Evolutionary conservation across 176 grass and related monocot species (phyloP), one percentile per base, ranked within the genome.

Genomic region (Dactylis glomerata): DNA sequence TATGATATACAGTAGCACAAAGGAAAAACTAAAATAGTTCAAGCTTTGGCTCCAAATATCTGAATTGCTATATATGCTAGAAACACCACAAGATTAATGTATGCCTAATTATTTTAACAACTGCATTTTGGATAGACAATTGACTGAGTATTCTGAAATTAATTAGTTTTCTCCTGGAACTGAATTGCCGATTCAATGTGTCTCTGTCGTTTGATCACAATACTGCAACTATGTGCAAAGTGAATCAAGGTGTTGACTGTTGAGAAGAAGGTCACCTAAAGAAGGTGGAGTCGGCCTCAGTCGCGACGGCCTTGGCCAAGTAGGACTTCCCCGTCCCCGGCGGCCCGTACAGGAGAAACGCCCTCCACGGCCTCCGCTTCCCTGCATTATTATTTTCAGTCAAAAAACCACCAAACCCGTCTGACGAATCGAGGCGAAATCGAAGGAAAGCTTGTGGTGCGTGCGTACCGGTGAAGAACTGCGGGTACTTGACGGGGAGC

Each of bases 241-340:
- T 41, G n/a, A 41, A 40, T 77, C 33, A 16, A 13, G 6, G 14
- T 64, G 2, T 15, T 17, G 63, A 36, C 14, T 36, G 7, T 17
- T 36, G 63, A 20, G 6, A 17, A 74, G 24, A 6, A 50, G 28
- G 28, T 79, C 47, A 93, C 92, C 92, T 93, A 86, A 93, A 93
- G 59, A 93, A 93, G 24, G 88, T 93, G 82, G 88, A 93, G 63
- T 91, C 92, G 46, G 79, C 92, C 73, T 93, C 92, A n/a, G 92
- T 93, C 4, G 92, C 92, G 34, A 93, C 92, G 56, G 88, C 92
- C 44, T 90, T 93, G 59, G 92, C 92, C 79, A 90, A 72, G 64
- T 93, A 93, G 24, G 92, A 93, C 71, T 93, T 93, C 69, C 92
- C 92, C 57, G 88, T 93, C 85, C 92, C 92, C 44, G 92, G 86